These are phyloP conservation scores for Phytophthora cajani DNA, from an alignment of 352 stramenopile species.

Conservation along the genomic window DNA sequence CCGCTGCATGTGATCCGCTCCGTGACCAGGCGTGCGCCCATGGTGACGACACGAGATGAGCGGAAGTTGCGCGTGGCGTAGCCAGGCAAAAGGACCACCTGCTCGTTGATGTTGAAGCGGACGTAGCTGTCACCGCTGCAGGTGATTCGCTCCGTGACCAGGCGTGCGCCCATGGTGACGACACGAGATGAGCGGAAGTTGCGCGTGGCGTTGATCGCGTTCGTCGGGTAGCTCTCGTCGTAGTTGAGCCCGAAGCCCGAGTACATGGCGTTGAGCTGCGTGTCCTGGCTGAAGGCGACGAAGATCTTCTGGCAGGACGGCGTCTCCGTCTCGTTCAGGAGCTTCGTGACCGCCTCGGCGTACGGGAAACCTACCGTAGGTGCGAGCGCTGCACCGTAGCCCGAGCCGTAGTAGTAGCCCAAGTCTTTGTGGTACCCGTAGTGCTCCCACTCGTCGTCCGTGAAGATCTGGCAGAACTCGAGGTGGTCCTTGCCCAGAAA, in stretches of 20 bases:
- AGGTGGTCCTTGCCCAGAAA: slow-evolving; percentile 46
- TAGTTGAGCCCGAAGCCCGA: slow-evolving; percentile 53
- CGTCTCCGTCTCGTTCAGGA: slow-evolving; percentile 50
- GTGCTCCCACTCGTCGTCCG: slow-evolving; percentile 59
- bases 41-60: slow-evolving; percentile 50
- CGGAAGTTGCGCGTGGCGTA: slow-evolving; percentile 50
- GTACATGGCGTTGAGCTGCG: slow-evolving; percentile 58
- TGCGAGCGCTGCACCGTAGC: slow-evolving; percentile 50
- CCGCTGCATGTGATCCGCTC: slow-evolving; percentile 52
- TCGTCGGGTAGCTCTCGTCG: slow-evolving; percentile 48
- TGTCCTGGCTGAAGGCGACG: slow-evolving; percentile 61
- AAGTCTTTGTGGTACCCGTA: slow-evolving; percentile 66
- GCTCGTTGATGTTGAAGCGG: slow-evolving; percentile 59
- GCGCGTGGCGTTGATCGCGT: slow-evolving; percentile 40
- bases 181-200: slow-evolving; percentile 55
- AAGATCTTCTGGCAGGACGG: slow-evolving; percentile 63
- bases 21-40: slow-evolving; percentile 55
- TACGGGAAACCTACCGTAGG: slow-evolving; percentile 55
- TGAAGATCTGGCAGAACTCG: slow-evolving; percentile 59
- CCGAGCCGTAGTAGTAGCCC: slow-evolving; percentile 64
- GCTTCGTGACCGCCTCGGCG: slow-evolving; percentile 46
- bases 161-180: slow-evolving; percentile 49
- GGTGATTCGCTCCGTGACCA: slow-evolving; percentile 57
- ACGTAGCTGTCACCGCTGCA: slow-evolving; percentile 50
- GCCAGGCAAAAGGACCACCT: slow-evolving; percentile 45